These are phyloP conservation scores for Trebouxia sp. DNA, from an alignment of 139 green algal genomes.

Conservation along the genomic window DNA sequence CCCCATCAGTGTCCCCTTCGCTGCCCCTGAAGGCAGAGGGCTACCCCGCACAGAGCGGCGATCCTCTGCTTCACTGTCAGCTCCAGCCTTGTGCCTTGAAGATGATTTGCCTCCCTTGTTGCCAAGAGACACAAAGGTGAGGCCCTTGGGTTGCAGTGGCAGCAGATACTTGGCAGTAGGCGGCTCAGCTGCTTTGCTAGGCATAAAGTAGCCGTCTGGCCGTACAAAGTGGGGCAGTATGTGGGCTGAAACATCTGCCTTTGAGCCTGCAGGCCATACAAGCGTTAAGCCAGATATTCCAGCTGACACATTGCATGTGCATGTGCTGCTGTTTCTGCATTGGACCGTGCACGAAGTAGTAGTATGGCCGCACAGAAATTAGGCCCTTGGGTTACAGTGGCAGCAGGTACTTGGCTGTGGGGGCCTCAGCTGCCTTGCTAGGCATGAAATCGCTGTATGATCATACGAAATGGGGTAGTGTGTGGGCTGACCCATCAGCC, in stretches of 20 bases:
- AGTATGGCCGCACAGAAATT: too few relatives aligned
- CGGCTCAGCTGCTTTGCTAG: not conserved
- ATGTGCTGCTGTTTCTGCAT: not conserved
- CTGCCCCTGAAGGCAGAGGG: not conserved
- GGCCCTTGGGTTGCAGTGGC: constrained; percentile 9
- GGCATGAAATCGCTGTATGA: too few relatives aligned
- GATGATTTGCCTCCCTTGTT: not conserved
- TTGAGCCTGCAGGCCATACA: not conserved
- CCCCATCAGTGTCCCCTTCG: not conserved
- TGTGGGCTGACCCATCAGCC: too few relatives aligned
- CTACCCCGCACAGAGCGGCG: not conserved
- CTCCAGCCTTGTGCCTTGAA: not conserved
- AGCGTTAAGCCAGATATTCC: not conserved
- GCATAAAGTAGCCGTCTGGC: constrained; percentile 10
- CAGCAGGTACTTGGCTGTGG: too few relatives aligned
- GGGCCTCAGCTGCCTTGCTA: too few relatives aligned
- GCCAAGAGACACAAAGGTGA: constrained; percentile 17
- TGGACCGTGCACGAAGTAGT: too few relatives aligned
- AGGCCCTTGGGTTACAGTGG: too few relatives aligned
- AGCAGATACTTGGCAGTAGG: constrained; percentile 26
- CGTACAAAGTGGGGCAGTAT: not conserved
- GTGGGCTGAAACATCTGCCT: not conserved
- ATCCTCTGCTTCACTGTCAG: not conserved
- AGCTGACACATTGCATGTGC: not conserved
- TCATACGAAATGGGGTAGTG: too few relatives aligned